phyloP scores from a whole-genome alignment of 352 stramenopile species.

The Globisporangium nodosum region DNA sequence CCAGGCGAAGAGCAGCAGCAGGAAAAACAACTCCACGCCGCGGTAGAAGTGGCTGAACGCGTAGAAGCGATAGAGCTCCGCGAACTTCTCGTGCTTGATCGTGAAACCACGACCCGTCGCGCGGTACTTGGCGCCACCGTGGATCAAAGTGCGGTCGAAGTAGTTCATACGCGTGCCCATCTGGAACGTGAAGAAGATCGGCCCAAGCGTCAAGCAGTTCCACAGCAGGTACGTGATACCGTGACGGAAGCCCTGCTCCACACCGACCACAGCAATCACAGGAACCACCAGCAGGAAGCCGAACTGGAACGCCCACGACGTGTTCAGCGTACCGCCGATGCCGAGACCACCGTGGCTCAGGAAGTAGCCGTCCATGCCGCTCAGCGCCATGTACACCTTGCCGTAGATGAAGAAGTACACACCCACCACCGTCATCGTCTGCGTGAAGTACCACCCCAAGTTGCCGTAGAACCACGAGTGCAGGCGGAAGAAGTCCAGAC shows the following conservation, averaged over 20 bases:
- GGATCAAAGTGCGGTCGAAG: conserved; percentile 97
- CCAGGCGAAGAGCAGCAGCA: conserved; percentile 73
- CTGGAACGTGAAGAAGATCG: conserved; percentile 99
- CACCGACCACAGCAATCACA: conserved; percentile 92
- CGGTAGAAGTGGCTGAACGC: conserved; percentile 97
- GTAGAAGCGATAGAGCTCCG: conserved; percentile 97
- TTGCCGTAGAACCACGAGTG: conserved; percentile 95
- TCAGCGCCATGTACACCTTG: conserved; percentile 94
- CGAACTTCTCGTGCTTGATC: conserved; percentile 97
- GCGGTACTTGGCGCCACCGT: conserved; percentile 97
- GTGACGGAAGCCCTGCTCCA: conserved; percentile 94
- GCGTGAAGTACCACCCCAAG: conserved; percentile 98
- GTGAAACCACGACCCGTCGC: conserved; percentile 98
- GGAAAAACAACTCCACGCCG: conserved; percentile 91
- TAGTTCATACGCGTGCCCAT: conserved; percentile 99
- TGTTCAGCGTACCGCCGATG: conserved; percentile 94
- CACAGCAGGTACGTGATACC: conserved; percentile 91
- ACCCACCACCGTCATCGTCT: conserved; percentile 96
- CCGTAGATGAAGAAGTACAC: conserved; percentile 99
- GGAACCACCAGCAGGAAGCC: conserved; percentile 96
- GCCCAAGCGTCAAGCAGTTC: conserved; percentile 96
- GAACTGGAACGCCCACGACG: conserved; percentile 94
- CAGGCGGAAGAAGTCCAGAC: conserved; percentile 9
- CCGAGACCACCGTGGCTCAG: conserved; percentile 91
- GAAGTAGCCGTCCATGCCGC: conserved; percentile 88